Conservation (phyloP, 345 rosid species). For the Fremontodendron californicum region DNA sequence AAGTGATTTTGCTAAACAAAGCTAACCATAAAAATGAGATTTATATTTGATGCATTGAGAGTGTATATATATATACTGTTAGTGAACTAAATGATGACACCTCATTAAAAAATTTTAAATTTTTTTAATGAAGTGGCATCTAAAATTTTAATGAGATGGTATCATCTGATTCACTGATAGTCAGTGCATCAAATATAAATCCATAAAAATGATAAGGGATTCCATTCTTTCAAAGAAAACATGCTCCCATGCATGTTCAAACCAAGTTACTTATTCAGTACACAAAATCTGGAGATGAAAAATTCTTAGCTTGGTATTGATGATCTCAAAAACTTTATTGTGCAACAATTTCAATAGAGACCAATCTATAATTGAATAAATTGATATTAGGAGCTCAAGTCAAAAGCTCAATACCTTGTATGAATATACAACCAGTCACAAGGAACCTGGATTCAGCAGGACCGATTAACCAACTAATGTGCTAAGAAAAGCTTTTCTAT, state of each 20-base stretch:
- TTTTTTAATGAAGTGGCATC: no score
- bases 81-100: no score
- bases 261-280: neutral
- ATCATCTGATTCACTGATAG: no score
- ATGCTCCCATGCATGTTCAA: neutral
- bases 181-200: no score
- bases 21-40: no score
- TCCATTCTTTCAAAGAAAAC: no score
- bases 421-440: constrained; percentile 25
- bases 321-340: neutral
- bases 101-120: no score
- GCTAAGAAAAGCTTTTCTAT: constrained; percentile 4
- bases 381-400: constrained; percentile 26
- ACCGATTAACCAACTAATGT: neutral
- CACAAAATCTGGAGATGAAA: neutral
- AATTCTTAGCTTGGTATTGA: constrained; percentile 3
- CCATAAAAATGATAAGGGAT: no score
- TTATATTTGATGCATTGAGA: no score
- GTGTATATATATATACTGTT: no score
- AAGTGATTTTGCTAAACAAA: no score
- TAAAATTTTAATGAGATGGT: no score
- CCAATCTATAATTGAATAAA: constrained; percentile 15
- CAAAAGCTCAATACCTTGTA: constrained; percentile 29
- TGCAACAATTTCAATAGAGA: constrained; percentile 6
- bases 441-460: constrained; percentile 10